Evolutionary conservation across 2,329 filamentous ascomycete genomes (phyloP).

Genomic region (Trichophyton mentagrophytes): DNA sequence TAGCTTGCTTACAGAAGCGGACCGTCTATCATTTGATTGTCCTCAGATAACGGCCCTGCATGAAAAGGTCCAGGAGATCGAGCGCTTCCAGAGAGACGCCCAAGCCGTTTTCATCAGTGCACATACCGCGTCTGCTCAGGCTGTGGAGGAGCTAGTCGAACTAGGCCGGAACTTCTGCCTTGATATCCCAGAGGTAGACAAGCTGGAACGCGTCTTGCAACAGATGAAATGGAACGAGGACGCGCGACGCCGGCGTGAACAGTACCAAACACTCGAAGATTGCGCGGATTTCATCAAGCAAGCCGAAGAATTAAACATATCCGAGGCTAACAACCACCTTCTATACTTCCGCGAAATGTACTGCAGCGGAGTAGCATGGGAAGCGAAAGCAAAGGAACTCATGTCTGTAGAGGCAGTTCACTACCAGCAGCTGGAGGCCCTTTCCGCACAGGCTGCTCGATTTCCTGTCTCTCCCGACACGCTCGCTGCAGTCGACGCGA

Average conservation of each 20-base stretch:
- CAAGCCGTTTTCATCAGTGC: slow-evolving; percentile 56
- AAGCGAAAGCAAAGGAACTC: slow-evolving; percentile 80
- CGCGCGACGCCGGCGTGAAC: slow-evolving; percentile 53
- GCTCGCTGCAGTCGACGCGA: slow-evolving; percentile 70
- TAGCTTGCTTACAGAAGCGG: slow-evolving; percentile 68
- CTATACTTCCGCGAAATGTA: slow-evolving; percentile 63
- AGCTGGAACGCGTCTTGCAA: slow-evolving; percentile 64
- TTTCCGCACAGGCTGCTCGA: slow-evolving; percentile 67
- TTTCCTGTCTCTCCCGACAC: slow-evolving; percentile 76
- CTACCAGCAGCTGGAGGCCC: slow-evolving; percentile 84
- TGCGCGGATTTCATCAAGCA: slow-evolving; percentile 67
- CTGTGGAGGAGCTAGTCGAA: slow-evolving; percentile 86
- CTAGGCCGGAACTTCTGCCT: slow-evolving; percentile 80
- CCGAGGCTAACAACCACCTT: slow-evolving; percentile 67
- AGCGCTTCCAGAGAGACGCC: slow-evolving; percentile 69
- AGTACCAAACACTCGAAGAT: slow-evolving; percentile 61
- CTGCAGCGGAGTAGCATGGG: slow-evolving; percentile 71
- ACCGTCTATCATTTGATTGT: slow-evolving; percentile 83
- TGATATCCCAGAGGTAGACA: slow-evolving; percentile 77
- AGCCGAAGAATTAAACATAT: slow-evolving; percentile 63
- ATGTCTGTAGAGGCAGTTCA: slow-evolving; percentile 86
- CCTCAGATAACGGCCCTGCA: slow-evolving; percentile 75
- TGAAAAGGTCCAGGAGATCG: slow-evolving; percentile 74
- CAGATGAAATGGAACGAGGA: slow-evolving; percentile 82
- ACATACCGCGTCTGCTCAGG: slow-evolving; percentile 49